A percentile compares a stretch with the other conserved stretches of the same genome.
phyloP scores from a whole-genome alignment of 2,329 filamentous ascomycete genomes.

The Diaporthe batatas region DNA sequence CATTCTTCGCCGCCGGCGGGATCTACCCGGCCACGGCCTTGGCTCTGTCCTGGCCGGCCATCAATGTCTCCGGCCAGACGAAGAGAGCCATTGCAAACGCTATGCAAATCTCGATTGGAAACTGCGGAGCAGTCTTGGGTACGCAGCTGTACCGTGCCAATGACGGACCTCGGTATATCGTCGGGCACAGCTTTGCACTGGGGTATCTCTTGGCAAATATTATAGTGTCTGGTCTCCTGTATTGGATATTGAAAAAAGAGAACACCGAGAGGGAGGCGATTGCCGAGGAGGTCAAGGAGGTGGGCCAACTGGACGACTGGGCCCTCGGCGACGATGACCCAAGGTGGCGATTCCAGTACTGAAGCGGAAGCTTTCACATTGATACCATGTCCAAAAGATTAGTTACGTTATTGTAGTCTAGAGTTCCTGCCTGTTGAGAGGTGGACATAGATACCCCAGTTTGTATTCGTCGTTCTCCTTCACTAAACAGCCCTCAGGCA shows the following conservation, averaged over 20 bases:
- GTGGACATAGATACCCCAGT: not conserved
- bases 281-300: conserved; percentile 59
- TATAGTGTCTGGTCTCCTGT: conserved; percentile 65
- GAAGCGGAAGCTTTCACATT: conserved; percentile 34
- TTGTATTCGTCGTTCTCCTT: not conserved
- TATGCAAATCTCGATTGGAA: conserved; percentile 80
- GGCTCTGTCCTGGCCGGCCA: conserved; percentile 77
- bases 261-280: conserved; percentile 66
- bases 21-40: conserved; percentile 76
- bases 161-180: conserved; percentile 72
- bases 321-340: conserved; percentile 71
- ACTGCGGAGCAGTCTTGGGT: conserved; percentile 75
- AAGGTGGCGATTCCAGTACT: conserved; percentile 76
- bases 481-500: not conserved
- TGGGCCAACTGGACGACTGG: conserved; percentile 67
- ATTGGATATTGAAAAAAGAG: conserved; percentile 66
- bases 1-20: conserved; percentile 74
- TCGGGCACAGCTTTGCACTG: conserved; percentile 77
- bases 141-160: conserved; percentile 76
- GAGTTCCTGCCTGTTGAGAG: not conserved
- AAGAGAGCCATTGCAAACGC: conserved; percentile 77
- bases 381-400: not conserved
- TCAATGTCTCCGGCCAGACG: conserved; percentile 78
- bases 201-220: conserved; percentile 73
- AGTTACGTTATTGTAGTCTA: not conserved